Evolutionary conservation across 352 stramenopile genomes (phyloP).

Genomic region (Pythium oligandrum): DNA sequence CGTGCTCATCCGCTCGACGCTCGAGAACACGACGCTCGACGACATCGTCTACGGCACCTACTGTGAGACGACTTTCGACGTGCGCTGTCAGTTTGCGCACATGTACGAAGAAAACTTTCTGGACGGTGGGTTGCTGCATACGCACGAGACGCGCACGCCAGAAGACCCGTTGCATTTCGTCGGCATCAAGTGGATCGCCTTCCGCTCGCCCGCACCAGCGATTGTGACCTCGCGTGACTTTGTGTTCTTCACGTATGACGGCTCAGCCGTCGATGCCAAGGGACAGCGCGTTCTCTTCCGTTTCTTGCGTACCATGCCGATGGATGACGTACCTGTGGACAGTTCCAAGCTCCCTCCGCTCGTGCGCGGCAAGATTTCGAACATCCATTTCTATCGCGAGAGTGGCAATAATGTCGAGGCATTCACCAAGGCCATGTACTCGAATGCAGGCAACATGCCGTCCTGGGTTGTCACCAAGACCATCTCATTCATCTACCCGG

Average conservation of each 20-base stretch:
- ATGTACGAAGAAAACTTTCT: constrained; percentile 45
- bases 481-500: constrained; percentile 29
- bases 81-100: constrained; percentile 28
- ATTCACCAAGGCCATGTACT: constrained; percentile 28
- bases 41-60: constrained; percentile 32
- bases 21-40: constrained; percentile 30
- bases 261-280: constrained; percentile 23
- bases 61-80: constrained; percentile 29
- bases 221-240: constrained; percentile 37
- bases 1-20: constrained; percentile 26
- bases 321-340: constrained; percentile 28
- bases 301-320: constrained; percentile 28
- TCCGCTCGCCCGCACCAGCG: constrained; percentile 28
- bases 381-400: constrained; percentile 32
- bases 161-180: constrained; percentile 44
- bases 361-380: constrained; percentile 36
- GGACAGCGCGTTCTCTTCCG: constrained; percentile 32
- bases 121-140: constrained; percentile 40
- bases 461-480: constrained; percentile 34
- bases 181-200: constrained; percentile 38
- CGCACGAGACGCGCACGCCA: constrained; percentile 19
- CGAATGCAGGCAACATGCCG: constrained; percentile 27
- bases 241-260: constrained; percentile 38
- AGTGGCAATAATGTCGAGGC: constrained; percentile 27
- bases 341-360: constrained; percentile 20